phyloP scores from a whole-genome alignment of 176 grass and related monocot species.

The Triticum urartu region DNA sequence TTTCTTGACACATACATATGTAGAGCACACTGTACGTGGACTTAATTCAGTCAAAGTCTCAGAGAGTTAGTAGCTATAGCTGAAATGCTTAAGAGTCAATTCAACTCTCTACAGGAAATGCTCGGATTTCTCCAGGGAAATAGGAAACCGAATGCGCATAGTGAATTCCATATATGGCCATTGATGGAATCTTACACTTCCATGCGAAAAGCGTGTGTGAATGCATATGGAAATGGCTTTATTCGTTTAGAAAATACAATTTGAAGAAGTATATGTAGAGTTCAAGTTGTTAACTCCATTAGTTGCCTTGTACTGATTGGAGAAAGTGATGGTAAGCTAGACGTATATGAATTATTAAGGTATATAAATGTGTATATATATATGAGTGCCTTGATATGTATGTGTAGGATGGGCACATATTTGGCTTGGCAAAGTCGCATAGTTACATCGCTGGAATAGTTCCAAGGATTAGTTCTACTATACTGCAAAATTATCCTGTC shows the following conservation, averaged over 20 bases:
- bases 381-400: neutral
- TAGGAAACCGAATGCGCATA: neutral
- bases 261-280: neutral
- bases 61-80: neutral
- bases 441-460: slow-evolving; percentile 18
- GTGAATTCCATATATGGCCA: neutral
- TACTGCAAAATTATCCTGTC: neutral
- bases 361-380: neutral
- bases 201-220: neutral
- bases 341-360: neutral
- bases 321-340: neutral
- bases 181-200: neutral
- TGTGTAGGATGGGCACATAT: neutral
- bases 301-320: neutral
- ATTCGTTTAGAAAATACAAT: neutral
- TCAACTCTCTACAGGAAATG: slow-evolving; percentile 9
- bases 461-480: neutral
- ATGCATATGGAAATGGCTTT: slow-evolving; percentile 18
- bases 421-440: neutral
- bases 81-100: slow-evolving; percentile 39
- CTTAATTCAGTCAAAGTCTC: slow-evolving; percentile 15
- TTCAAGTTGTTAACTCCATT: slow-evolving; percentile 22
- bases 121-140: slow-evolving; percentile 26
- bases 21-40: neutral
- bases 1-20: neutral